Evolutionary conservation across 257 asterid genomes (phyloP).

Genomic region (Solanum medicagineum): DNA sequence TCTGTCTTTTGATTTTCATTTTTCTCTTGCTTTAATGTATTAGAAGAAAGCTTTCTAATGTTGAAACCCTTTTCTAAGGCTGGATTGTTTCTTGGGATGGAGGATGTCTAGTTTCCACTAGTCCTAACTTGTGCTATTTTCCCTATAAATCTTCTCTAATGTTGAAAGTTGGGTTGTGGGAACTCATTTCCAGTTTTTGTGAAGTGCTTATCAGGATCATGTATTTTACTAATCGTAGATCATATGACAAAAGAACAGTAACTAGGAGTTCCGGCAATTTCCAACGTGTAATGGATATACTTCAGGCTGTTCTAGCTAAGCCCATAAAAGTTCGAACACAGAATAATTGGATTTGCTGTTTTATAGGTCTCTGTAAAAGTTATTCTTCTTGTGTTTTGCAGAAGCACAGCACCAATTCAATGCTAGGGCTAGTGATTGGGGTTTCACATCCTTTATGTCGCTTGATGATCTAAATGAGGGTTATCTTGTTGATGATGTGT

Average conservation of each 20-base stretch:
- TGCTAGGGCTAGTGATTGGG: constrained; percentile 96
- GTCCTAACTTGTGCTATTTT: background rate
- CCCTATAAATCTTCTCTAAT: background rate
- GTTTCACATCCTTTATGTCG: constrained; percentile 89
- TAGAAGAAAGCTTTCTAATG: background rate
- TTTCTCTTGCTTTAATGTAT: background rate
- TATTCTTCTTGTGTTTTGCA: constrained; percentile 12
- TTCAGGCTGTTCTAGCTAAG: background rate
- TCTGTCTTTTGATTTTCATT: background rate
- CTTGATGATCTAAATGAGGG: constrained; percentile 70
- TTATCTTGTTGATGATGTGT: constrained; percentile 65
- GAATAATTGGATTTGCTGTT: background rate
- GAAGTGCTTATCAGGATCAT: background rate
- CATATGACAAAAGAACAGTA: background rate
- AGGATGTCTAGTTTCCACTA: background rate
- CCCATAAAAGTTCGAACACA: background rate
- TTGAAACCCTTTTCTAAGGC: background rate
- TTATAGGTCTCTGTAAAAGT: background rate
- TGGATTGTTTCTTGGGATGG: background rate
- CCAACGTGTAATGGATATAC: background rate
- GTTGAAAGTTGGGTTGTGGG: background rate
- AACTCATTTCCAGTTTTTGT: background rate
- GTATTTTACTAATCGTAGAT: background rate
- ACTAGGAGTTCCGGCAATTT: background rate
- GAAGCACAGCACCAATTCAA: constrained; percentile 92